phyloP scores from a whole-genome alignment of 2,329 filamentous ascomycete species.

The Calonectria montana region DNA sequence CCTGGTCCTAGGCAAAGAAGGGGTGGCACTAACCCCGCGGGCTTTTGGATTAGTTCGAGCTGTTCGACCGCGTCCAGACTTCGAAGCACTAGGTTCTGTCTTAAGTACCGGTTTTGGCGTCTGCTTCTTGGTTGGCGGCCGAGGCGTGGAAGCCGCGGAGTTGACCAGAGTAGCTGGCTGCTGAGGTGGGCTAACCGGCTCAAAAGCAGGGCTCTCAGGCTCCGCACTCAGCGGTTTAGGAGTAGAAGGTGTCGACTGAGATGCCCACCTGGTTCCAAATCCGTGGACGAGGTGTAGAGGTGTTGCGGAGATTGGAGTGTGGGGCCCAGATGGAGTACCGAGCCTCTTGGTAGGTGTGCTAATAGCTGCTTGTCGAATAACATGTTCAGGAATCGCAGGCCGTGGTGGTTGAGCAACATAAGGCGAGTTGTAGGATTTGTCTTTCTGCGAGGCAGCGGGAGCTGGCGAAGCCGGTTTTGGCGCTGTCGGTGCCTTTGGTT shows the following conservation, averaged over 20 bases:
- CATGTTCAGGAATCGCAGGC: slow-evolving; percentile 55
- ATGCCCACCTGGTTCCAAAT: slow-evolving; percentile 69
- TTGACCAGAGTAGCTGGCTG: slow-evolving; percentile 52
- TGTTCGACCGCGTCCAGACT: slow-evolving; percentile 47
- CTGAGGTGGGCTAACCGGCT: slow-evolving; percentile 68
- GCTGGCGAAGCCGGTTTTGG: slow-evolving; percentile 40
- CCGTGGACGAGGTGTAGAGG: slow-evolving; percentile 46
- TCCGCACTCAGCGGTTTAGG: slow-evolving; percentile 55
- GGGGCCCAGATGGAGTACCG: slow-evolving; percentile 48
- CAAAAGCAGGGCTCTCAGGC: slow-evolving; percentile 64
- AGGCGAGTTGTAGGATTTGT: slow-evolving; percentile 44
- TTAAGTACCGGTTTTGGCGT: slow-evolving; percentile 44
- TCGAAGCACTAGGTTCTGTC: slow-evolving; percentile 36
- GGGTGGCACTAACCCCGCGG: slow-evolving; percentile 49
- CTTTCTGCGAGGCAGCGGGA: slow-evolving; percentile 40
- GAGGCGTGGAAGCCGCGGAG: slow-evolving; percentile 44
- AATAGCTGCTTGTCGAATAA: slow-evolving; percentile 53
- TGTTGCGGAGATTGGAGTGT: slow-evolving; percentile 49
- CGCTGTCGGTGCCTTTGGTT: slow-evolving; percentile 38
- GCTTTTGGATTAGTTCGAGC: slow-evolving; percentile 51
- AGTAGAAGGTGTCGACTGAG: slow-evolving; percentile 68
- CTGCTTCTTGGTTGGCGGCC: slow-evolving; percentile 46
- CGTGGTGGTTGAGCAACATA: slow-evolving; percentile 48
- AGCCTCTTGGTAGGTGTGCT: slow-evolving; percentile 48
- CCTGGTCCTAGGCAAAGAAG: slow-evolving; percentile 48